A percentile compares a stretch with the other conserved stretches of the same genome.
These are phyloP conservation scores for Hypoxylon fragiforme DNA, from an alignment of 495 filamentous ascomycete species.

Conservation along the genomic window DNA sequence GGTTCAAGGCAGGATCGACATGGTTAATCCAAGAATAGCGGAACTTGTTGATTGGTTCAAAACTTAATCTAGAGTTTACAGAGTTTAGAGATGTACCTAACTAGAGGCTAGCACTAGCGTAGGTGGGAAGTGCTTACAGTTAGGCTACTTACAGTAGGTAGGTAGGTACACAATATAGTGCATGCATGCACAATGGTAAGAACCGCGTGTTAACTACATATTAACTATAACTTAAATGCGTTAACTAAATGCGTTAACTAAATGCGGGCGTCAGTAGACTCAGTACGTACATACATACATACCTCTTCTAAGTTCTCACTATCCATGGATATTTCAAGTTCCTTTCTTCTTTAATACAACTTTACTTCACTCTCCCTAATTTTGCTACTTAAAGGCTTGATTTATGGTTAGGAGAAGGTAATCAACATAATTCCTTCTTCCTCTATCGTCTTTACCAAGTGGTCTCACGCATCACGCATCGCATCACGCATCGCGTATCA, in stretches of 20 bases:
- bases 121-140: not conserved
- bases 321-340: too few species aligned
- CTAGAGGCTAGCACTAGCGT: not conserved
- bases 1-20: slow-evolving; percentile 14
- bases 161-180: not conserved
- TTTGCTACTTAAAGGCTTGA: too few species aligned
- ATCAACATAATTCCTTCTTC: slow-evolving; percentile 7
- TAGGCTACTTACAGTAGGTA: not conserved
- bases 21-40: slow-evolving; percentile 11
- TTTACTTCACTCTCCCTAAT: too few species aligned
- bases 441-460: not conserved
- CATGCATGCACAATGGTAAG: too few species aligned
- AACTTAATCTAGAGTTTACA: not conserved
- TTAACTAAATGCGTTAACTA: too few species aligned
- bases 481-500: too few species aligned
- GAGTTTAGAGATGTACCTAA: not conserved
- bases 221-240: too few species aligned
- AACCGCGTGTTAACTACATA: too few species aligned
- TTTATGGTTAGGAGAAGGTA: not conserved
- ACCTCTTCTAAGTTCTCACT: too few species aligned
- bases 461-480: too few species aligned
- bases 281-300: not conserved
- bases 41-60: slow-evolving; percentile 21
- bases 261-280: too few species aligned
- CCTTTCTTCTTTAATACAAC: too few species aligned